Percentiles rank a stretch among this genome's conserved stretches.
phyloP scores from a whole-genome alignment of 164 flowering plant genomes.

The Vitis rupestris region DNA sequence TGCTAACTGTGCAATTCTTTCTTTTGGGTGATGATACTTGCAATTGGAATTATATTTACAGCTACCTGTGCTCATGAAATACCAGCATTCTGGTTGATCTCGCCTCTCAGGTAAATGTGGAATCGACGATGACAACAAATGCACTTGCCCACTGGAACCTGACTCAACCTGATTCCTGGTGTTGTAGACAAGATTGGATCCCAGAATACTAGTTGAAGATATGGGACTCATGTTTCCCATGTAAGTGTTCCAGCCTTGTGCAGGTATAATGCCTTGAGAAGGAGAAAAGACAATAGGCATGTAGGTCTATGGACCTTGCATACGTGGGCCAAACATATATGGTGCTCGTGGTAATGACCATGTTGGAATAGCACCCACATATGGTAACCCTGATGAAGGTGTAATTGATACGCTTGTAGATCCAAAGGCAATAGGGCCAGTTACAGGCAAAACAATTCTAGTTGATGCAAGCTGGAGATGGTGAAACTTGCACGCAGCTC shows the following conservation, averaged over 20 bases:
- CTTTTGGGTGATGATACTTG: constrained; percentile 80
- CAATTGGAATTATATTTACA: constrained; percentile 83
- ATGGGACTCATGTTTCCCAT: constrained; percentile 37
- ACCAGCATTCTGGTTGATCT: constrained; percentile 79
- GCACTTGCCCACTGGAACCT: constrained; percentile 38
- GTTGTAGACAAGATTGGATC: constrained; percentile 37
- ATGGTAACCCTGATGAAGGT: constrained; percentile 41
- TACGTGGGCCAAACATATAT: constrained; percentile 40
- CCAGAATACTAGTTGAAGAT: constrained; percentile 35
- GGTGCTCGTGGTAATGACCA: constrained; percentile 55
- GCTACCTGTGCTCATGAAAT: constrained; percentile 70
- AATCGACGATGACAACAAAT: constrained; percentile 21
- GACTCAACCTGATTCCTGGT: constrained; percentile 37
- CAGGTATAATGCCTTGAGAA: constrained; percentile 46
- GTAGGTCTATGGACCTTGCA: constrained; percentile 46
- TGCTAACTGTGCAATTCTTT: constrained; percentile 42
- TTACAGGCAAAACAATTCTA: constrained; percentile 36
- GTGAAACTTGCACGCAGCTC: constrained; percentile 76
- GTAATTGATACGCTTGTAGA: constrained; percentile 31
- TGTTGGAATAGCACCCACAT: constrained; percentile 44
- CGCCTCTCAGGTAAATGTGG: constrained; percentile 65
- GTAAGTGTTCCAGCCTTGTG: constrained; percentile 69
- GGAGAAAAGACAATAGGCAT: constrained; percentile 59
- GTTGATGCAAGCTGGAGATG: constrained; percentile 65
- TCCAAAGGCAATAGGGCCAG: constrained; percentile 36